Base-by-base conservation (phyloP, 768 basidiomycete species). In the Neoboletus magnificus region DNA sequence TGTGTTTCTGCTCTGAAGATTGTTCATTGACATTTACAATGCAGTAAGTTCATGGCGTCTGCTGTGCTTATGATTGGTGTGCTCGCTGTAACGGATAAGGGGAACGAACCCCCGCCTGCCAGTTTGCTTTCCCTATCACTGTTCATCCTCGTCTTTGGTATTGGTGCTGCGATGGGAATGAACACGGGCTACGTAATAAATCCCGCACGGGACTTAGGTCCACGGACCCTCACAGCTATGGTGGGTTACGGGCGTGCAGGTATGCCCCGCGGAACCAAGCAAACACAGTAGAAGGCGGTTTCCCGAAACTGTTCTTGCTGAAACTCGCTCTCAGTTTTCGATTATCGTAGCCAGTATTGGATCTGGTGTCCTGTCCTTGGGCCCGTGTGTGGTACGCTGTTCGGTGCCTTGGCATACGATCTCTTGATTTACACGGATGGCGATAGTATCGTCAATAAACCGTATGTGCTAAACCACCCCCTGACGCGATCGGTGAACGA, bases 201-300 rank as follows among this genome's bases (percentile, higher is more conserved):
- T 59, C 86, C 85, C 41, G 83, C 85, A 29, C 80, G 85, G 62
- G 85, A 86, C 68, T 68, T 86, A 6, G 84, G 85, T 15, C 84
- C 86, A 5, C 75, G 85, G 13, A 58, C 86, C 20, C 64, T 86
- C 57, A 85, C 83, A 3, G 77, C 84, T 1, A 83, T 86, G 80
- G 83, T 77, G 29, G 85, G 85, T 15, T 87, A 86, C 61, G 84
- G 84, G 18, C 65, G 40, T 23, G 62, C 42, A 42, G 65, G 61
- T 72, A 18, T 57, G 62, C 23, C 13, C 12, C 13, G 27, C 22
- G 43, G 27, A 37, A 23, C 16, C 40, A 32, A 25, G 32, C n/a
- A 23, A 72, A 80, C 5, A 0, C 82, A n/a, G n/a, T n/a, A 4
- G 81, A 75, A 22, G 18, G 10, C 32, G n/a, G 12, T 10, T 39